These are phyloP conservation scores for Lactifluus rugatus DNA, from an alignment of 768 basidiomycete genomes.

Conservation along the genomic window DNA sequence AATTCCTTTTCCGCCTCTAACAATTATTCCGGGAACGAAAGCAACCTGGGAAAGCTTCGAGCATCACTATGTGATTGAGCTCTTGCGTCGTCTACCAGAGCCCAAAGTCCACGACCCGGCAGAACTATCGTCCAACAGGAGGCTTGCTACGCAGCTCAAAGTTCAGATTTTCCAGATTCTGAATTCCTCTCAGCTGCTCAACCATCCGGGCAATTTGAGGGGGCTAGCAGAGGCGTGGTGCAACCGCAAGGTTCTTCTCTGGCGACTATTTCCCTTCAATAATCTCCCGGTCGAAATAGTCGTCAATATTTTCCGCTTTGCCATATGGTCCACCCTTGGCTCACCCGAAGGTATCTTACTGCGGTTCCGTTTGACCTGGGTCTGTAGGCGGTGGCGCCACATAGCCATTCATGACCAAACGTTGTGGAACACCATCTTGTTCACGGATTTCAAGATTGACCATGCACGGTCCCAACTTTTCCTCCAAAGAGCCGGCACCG, in stretches of 20 bases:
- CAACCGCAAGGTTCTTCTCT: conserved; percentile 24
- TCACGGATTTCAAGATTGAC: conserved; percentile 38
- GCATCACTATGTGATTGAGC: neutral
- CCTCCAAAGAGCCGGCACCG: conserved; percentile 45
- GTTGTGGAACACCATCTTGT: conserved; percentile 48
- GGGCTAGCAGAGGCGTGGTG: conserved; percentile 2
- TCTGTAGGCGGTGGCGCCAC: conserved; percentile 34
- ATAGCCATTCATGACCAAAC: conserved; percentile 22
- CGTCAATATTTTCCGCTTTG: conserved; percentile 50
- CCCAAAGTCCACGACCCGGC: neutral
- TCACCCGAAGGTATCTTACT: conserved; percentile 18
- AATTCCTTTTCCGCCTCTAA: neutral
- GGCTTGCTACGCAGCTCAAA: neutral
- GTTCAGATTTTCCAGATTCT: neutral
- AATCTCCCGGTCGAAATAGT: conserved; percentile 59
- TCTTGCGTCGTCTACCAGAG: conserved; percentile 8
- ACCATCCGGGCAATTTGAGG: neutral
- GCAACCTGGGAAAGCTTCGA: conserved; percentile 1
- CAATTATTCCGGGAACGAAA: neutral
- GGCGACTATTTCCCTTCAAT: conserved; percentile 43
- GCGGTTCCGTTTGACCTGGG: conserved; percentile 47
- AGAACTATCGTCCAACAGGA: neutral
- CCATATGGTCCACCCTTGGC: conserved; percentile 39
- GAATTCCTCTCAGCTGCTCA: neutral
- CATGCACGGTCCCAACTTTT: conserved; percentile 46